Conservation (phyloP, 768 basidiomycete species). For the Lactarius psammicola region DNA sequence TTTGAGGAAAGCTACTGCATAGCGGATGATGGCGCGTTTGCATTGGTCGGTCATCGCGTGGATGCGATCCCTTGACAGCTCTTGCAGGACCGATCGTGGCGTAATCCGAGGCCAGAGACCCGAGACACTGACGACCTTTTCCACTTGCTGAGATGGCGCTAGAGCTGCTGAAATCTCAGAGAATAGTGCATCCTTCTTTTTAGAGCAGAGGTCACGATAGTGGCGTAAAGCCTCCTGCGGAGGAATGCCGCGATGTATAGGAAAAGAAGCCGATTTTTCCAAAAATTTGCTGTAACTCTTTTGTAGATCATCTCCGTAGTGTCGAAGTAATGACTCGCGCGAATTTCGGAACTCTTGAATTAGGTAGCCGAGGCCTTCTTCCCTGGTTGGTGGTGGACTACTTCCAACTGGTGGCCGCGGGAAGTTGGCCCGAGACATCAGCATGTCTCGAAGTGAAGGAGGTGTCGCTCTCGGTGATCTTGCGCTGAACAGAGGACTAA, state of each 20-base stretch:
- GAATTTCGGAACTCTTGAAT: background rate
- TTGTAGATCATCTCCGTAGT: background rate
- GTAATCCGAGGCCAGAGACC: slow-evolving; percentile 21
- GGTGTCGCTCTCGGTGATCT: background rate
- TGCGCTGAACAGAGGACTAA: background rate
- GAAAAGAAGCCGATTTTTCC: background rate
- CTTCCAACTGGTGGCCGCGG: background rate
- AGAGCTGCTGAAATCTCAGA: background rate
- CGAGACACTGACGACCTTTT: background rate
- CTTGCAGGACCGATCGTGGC: slow-evolving; percentile 13
- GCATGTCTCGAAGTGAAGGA: background rate
- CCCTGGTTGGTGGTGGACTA: background rate
- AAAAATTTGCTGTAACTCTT: background rate
- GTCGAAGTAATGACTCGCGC: background rate
- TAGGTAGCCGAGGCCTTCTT: background rate
- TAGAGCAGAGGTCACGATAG: slow-evolving; percentile 4
- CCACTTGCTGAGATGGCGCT: background rate
- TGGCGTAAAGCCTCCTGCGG: background rate
- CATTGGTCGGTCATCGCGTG: slow-evolving; percentile 9
- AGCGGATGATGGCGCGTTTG: background rate
- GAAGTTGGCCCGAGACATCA: background rate
- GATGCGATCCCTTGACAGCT: slow-evolving; percentile 29
- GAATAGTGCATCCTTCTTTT: background rate
- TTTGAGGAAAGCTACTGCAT: slow-evolving; percentile 10
- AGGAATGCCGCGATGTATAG: background rate